A percentile compares a stretch with the other conserved stretches of the same genome.
Evolutionary conservation across 176 grass and related monocot genomes (phyloP).

Genomic region (Cenchrus purpureus): DNA sequence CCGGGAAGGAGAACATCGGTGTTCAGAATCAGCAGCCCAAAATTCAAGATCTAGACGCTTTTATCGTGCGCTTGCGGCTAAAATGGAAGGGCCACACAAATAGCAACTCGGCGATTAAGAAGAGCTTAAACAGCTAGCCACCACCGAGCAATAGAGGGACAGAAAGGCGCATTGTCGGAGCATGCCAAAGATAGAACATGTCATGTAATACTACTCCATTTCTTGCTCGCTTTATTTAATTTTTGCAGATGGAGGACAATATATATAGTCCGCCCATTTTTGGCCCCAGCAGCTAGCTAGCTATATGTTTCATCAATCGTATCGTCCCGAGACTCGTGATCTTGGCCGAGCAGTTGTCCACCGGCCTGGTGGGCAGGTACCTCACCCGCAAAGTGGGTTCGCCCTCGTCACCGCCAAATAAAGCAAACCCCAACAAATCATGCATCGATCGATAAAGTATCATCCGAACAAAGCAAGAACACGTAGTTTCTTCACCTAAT

Average conservation of each 20-base stretch:
- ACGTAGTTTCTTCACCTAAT: background rate
- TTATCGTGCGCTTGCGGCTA: no score
- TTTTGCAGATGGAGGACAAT: background rate
- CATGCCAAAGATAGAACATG: background rate
- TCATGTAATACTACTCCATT: background rate
- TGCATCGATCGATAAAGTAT: background rate
- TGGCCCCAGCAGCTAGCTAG: background rate
- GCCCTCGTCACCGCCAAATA: constrained; percentile 44
- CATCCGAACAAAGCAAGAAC: background rate
- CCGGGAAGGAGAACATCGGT: no score
- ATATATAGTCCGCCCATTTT: background rate
- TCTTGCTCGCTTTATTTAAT: background rate
- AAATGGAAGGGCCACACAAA: no score
- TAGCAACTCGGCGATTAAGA: no score
- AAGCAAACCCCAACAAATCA: background rate
- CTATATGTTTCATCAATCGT: background rate
- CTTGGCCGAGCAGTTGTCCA: constrained; percentile 79
- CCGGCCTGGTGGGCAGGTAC: constrained; percentile 78
- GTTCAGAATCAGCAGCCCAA: no score
- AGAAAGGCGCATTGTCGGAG: background rate
- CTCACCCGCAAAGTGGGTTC: constrained; percentile 54
- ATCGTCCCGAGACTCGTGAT: constrained; percentile 44
- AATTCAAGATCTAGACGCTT: no score
- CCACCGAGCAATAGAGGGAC: background rate
- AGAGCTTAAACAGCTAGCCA: background rate